Base-by-base conservation (phyloP, 306 rosid genomes). In the Inga oerstediana region DNA sequence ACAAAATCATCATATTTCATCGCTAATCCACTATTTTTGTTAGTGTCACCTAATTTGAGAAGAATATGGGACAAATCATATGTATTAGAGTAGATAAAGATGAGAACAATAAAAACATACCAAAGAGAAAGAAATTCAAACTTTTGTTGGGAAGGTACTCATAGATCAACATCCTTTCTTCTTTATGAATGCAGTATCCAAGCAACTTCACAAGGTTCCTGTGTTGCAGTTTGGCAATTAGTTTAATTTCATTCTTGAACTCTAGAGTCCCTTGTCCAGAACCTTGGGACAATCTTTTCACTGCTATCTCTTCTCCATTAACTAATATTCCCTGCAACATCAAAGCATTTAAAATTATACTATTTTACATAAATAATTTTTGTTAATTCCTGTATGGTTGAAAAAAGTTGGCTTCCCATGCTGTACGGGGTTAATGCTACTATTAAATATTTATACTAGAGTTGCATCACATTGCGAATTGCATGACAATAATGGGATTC, bases 301-400 rank as follows among this genome's bases (percentile, higher is more conserved):
- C 89, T 4, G 86, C 89, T 68, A 86, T 64, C 70, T 79, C 86
- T 54, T 79, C 77, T 10, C 77, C 86, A n/a, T 72, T 8, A n/a
- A 64, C 64, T 12, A 83, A 48, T 19, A 43, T 44, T n/a, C 89
- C 89, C 89, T 87, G n/a, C 49, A 73, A 3, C 19, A 51, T 16
- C 22, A 68, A 51, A 15, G 11, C 27, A 45, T 39, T 5, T 39
- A 39, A 39, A 39, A 39, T 37, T 37, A 37, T 39, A 39, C 43
- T 39, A 37, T 37, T 37, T 37, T 37, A 37, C 5, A 37, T 37
- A 37, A 37, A 37, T 37, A 37, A 37, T 5, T 6, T 39, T 39
- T 39, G 6, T 6, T 6, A 39, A 39, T 6, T 5, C 43, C 8
- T 39, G 43, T 39, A 39, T 5, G 43, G 43, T 39, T 39, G 6